Percentiles rank a stretch among this genome's conserved stretches.
These are phyloP conservation scores for Pyrenula massariospora DNA, from an alignment of 495 filamentous ascomycete genomes.

Conservation along the genomic window DNA sequence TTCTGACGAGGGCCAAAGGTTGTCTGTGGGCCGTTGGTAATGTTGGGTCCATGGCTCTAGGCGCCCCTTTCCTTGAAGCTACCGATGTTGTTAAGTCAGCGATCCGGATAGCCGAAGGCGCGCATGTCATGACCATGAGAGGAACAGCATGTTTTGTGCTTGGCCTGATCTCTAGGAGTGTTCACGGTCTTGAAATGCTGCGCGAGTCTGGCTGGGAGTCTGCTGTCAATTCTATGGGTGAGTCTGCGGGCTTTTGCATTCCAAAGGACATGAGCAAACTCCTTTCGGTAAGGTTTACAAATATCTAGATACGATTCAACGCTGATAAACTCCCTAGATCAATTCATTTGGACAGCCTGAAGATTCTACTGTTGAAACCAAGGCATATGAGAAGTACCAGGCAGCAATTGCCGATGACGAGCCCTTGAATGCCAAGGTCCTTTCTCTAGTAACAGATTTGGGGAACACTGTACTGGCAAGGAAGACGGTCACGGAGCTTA, in stretches of 20 bases:
- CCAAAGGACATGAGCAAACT: slow-evolving; percentile 66
- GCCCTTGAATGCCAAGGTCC: slow-evolving; percentile 55
- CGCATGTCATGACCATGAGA: slow-evolving; percentile 80
- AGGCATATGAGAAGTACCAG: slow-evolving; percentile 26
- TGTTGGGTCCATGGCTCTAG: slow-evolving; percentile 94
- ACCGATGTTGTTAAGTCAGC: slow-evolving; percentile 77
- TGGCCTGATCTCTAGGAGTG: slow-evolving; percentile 81
- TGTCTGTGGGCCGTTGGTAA: slow-evolving; percentile 97
- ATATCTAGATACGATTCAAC: slow-evolving; percentile 12
- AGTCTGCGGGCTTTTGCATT: slow-evolving; percentile 76
- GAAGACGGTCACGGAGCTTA: slow-evolving; percentile 61
- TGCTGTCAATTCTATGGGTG: slow-evolving; percentile 70
- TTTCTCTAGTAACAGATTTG: slow-evolving; percentile 72
- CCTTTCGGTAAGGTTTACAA: slow-evolving; percentile 45
- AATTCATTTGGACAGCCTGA: slow-evolving; percentile 22
- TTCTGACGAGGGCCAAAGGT: slow-evolving; percentile 88
- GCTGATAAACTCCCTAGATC: not conserved
- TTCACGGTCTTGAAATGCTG: slow-evolving; percentile 84
- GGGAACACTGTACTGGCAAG: slow-evolving; percentile 82
- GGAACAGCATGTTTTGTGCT: slow-evolving; percentile 95
- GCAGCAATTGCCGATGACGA: slow-evolving; percentile 48
- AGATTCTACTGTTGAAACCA: slow-evolving; percentile 19
- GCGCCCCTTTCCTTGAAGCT: slow-evolving; percentile 82
- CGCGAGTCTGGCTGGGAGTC: slow-evolving; percentile 84
- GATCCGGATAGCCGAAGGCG: slow-evolving; percentile 72